Evolutionary conservation across 148 eudicot species (phyloP).

Genomic region (Beta vulgaris): DNA sequence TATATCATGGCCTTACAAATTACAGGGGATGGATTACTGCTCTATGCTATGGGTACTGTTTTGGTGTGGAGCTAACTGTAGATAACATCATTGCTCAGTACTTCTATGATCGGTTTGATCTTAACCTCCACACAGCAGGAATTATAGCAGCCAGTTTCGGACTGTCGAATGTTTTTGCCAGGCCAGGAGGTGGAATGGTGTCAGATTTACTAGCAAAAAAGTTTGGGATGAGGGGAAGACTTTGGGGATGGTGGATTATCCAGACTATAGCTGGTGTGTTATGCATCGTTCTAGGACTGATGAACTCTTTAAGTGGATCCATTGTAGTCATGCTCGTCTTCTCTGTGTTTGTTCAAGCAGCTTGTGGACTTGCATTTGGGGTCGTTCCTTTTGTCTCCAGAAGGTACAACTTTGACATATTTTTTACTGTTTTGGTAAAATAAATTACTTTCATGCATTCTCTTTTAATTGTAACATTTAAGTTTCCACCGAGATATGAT

Average conservation of each 20-base stretch:
- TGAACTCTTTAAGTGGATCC: slow-evolving; percentile 46
- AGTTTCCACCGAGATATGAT: too few species aligned
- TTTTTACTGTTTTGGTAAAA: not conserved
- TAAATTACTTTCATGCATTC: too few species aligned
- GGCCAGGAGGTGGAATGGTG: slow-evolving; percentile 68
- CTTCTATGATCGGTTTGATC: slow-evolving; percentile 58
- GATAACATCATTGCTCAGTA: slow-evolving; percentile 86
- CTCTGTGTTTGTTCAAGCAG: slow-evolving; percentile 75
- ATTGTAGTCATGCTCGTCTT: slow-evolving; percentile 65
- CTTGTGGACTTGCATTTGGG: slow-evolving; percentile 81
- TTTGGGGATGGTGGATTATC: slow-evolving; percentile 66
- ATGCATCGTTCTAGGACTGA: slow-evolving; percentile 53
- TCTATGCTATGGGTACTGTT: slow-evolving; percentile 70
- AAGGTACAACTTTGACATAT: slow-evolving; percentile 42
- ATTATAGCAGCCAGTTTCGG: slow-evolving; percentile 78
- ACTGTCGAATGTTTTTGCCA: slow-evolving; percentile 57
- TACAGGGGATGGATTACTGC: slow-evolving; percentile 79
- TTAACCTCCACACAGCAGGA: slow-evolving; percentile 63
- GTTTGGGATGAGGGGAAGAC: slow-evolving; percentile 80
- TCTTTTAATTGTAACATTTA: too few species aligned
- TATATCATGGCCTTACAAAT: slow-evolving; percentile 42
- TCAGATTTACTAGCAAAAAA: slow-evolving; percentile 54
- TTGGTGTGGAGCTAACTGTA: slow-evolving; percentile 75
- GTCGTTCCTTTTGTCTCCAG: slow-evolving; percentile 81
- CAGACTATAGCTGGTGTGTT: slow-evolving; percentile 59